Conservation (phyloP, 148 eudicot genomes). For the Polygonum aviculare region DNA sequence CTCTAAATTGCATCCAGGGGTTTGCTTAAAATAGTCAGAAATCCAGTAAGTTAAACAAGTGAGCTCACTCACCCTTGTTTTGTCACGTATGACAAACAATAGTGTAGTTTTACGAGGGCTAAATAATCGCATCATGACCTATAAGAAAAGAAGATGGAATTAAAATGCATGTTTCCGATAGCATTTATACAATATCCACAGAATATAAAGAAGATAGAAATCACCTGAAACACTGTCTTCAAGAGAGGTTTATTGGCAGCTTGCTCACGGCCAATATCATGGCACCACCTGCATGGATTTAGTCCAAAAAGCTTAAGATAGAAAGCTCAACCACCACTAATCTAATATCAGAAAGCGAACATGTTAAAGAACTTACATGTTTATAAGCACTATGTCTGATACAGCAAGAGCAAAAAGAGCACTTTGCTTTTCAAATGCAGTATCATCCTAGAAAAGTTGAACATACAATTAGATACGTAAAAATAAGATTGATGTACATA, state of each 20-base stretch:
- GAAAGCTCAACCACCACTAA: not conserved
- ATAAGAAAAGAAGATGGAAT: not conserved
- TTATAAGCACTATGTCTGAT: conserved; percentile 93
- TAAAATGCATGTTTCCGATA: not conserved
- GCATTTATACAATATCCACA: not conserved
- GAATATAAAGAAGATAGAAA: conserved; percentile 1
- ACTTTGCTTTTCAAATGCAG: conserved; percentile 95
- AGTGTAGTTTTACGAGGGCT: conserved; percentile 43
- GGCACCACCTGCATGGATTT: conserved; percentile 33
- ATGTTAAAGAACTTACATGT: conserved; percentile 41
- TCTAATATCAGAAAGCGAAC: not conserved
- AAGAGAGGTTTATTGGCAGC: conserved; percentile 43
- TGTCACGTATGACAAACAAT: conserved; percentile 45
- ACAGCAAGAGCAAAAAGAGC: conserved; percentile 97
- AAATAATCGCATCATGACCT: conserved; percentile 41
- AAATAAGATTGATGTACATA: not conserved
- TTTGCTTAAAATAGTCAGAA: not conserved
- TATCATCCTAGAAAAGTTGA: conserved; percentile 63
- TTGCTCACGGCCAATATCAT: conserved; percentile 52
- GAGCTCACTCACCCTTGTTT: conserved; percentile 31
- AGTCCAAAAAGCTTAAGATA: not conserved
- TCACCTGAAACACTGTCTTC: conserved; percentile 42
- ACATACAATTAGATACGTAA: not conserved
- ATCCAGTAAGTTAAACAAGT: not conserved
- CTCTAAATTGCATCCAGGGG: not conserved